Percentiles rank a stretch among this genome's conserved stretches.
These are phyloP conservation scores for Syzygium aromaticum DNA, from an alignment of 345 rosid species.

Conservation along the genomic window DNA sequence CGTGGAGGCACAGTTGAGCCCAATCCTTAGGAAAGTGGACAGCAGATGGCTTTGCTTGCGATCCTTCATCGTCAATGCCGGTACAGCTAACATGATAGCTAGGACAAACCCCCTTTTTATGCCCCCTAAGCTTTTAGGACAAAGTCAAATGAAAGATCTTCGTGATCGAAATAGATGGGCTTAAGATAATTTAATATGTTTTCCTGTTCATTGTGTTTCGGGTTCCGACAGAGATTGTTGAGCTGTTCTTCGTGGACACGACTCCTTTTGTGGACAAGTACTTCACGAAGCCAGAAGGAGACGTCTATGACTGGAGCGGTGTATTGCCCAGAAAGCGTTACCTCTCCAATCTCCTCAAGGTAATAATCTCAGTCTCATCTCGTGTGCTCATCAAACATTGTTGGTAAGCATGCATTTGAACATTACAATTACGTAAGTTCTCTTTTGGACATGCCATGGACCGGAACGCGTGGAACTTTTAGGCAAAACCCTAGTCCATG, in stretches of 20 bases:
- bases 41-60: slow-evolving; percentile 46
- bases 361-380: background rate
- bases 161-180: background rate
- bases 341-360: slow-evolving; percentile 15
- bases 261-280: slow-evolving; percentile 33
- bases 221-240: slow-evolving; percentile 15
- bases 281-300: slow-evolving; percentile 19
- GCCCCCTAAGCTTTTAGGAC: background rate
- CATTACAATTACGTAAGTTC: background rate
- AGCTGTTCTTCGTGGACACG: slow-evolving; percentile 40
- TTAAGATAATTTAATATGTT: background rate
- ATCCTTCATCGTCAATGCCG: slow-evolving; percentile 39
- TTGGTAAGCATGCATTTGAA: background rate
- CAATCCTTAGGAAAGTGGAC: slow-evolving; percentile 27
- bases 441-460: background rate
- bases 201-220: background rate
- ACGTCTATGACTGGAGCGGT: slow-evolving; percentile 33
- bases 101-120: background rate
- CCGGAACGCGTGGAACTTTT: too few species aligned
- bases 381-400: background rate
- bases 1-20: slow-evolving; percentile 48
- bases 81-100: slow-evolving; percentile 5
- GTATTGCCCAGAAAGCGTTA: slow-evolving; percentile 18
- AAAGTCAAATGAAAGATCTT: background rate
- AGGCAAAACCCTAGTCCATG: background rate